These are phyloP conservation scores for Boletus patriciae DNA, from an alignment of 768 basidiomycete species.

Conservation along the genomic window DNA sequence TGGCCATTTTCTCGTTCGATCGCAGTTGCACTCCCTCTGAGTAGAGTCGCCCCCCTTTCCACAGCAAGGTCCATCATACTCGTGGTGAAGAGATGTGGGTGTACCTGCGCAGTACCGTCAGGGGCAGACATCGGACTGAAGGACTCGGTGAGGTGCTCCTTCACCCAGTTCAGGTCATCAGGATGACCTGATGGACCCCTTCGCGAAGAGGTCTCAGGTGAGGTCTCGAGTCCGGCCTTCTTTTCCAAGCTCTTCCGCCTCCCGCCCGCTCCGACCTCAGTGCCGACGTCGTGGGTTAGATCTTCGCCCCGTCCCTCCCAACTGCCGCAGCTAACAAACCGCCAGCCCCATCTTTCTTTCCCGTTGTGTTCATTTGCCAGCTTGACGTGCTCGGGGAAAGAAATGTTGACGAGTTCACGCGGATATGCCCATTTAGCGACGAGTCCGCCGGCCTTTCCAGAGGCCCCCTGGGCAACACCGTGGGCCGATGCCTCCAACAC, in stretches of 20 bases:
- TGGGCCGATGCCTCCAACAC: constrained; percentile 69
- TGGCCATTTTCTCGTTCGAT: constrained; percentile 43
- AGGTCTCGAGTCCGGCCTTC: constrained; percentile 44
- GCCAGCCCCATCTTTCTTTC: constrained; percentile 76
- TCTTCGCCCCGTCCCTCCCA: constrained; percentile 67
- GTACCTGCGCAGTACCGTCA: constrained; percentile 69
- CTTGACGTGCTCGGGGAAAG: constrained; percentile 64
- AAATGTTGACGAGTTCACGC: constrained; percentile 64
- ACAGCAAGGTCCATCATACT: constrained; percentile 67
- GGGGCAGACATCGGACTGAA: constrained; percentile 58
- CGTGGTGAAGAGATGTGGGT: constrained; percentile 71
- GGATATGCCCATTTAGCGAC: constrained; percentile 86
- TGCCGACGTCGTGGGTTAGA: constrained; percentile 13
- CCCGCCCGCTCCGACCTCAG: constrained; percentile 32
- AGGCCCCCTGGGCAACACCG: constrained; percentile 75
- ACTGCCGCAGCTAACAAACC: constrained; percentile 68
- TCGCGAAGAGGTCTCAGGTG: constrained; percentile 8
- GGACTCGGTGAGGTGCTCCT: constrained; percentile 54
- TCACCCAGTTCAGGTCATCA: constrained; percentile 53
- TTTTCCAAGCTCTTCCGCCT: constrained; percentile 53
- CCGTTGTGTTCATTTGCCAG: constrained; percentile 73
- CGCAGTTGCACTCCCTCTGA: constrained; percentile 46
- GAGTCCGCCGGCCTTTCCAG: constrained; percentile 83
- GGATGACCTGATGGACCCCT: constrained; percentile 42
- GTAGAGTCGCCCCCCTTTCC: constrained; percentile 50